phyloP scores from a whole-genome alignment of 495 filamentous ascomycete species.

The Physcia stellaris region DNA sequence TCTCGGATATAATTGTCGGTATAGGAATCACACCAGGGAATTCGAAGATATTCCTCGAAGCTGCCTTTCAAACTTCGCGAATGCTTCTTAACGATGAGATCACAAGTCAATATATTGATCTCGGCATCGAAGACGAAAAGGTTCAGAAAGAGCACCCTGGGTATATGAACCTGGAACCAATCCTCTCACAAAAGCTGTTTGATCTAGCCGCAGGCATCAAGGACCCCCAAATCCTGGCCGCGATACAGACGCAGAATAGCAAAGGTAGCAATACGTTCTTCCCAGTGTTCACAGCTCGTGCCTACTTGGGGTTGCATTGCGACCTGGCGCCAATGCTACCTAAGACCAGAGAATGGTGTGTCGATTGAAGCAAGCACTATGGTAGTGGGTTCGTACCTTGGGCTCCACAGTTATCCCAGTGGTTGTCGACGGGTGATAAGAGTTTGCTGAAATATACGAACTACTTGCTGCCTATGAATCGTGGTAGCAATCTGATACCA shows the following conservation, averaged over 20 bases:
- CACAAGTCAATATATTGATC: background rate
- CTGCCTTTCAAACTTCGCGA: background rate
- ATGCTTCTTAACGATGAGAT: slow-evolving; percentile 1
- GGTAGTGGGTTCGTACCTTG: too few species aligned
- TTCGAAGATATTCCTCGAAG: background rate
- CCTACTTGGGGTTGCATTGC: background rate
- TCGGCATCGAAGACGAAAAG: background rate
- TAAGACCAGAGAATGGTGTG: slow-evolving; percentile 1
- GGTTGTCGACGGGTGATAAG: too few species aligned
- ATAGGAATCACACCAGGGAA: background rate
- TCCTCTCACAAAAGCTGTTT: background rate
- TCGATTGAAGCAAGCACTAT: too few species aligned
- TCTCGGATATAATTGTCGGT: background rate
- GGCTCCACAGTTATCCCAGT: too few species aligned
- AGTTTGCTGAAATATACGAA: too few species aligned
- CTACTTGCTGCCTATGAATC: too few species aligned
- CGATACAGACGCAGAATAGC: background rate
- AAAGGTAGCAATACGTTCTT: background rate
- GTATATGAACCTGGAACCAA: background rate
- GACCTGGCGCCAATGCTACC: background rate
- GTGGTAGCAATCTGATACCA: too few species aligned
- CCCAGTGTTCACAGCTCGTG: background rate
- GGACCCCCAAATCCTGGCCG: background rate
- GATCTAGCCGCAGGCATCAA: background rate
- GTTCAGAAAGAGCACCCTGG: background rate